Evolutionary conservation across 805 yeast species (phyloP).

Genomic region (Kazachstania africana): DNA sequence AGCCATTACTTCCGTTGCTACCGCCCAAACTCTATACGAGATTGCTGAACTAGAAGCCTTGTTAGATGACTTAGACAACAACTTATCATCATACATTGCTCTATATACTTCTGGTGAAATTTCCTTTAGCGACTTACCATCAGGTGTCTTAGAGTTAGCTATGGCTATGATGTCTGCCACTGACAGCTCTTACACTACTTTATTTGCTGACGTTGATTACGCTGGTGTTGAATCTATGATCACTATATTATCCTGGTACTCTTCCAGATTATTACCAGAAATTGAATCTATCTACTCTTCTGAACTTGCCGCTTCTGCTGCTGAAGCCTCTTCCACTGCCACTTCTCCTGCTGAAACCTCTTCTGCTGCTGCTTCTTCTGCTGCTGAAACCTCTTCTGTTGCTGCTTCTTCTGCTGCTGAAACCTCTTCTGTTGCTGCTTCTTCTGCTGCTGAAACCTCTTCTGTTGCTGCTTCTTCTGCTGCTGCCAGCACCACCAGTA

Average conservation of each 20-base stretch:
- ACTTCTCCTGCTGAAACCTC: not conserved
- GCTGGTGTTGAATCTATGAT: slow-evolving; percentile 18
- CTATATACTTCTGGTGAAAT: slow-evolving; percentile 1
- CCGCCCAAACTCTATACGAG: slow-evolving; percentile 4
- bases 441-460: not conserved
- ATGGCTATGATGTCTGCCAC: slow-evolving; percentile 20
- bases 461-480: slow-evolving; percentile 1
- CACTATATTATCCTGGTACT: slow-evolving; percentile 27
- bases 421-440: not conserved
- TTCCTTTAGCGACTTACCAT: slow-evolving; percentile 6
- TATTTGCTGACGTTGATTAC: slow-evolving; percentile 18
- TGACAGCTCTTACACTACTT: slow-evolving; percentile 25
- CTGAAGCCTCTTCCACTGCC: not conserved
- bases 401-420: not conserved
- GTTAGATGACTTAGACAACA: slow-evolving; percentile 6
- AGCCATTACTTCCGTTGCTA: slow-evolving; percentile 4
- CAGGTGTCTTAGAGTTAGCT: slow-evolving; percentile 8
- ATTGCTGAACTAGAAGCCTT: slow-evolving; percentile 8
- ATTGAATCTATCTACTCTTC: slow-evolving; percentile 2
- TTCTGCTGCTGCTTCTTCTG: slow-evolving; percentile 1
- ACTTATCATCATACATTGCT: slow-evolving; percentile 6
- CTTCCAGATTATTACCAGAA: slow-evolving; percentile 14
- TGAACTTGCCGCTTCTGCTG: slow-evolving; percentile 2
- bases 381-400: not conserved
- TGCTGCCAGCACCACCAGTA: not conserved